These are phyloP conservation scores for Pestalotiopsis fici DNA, from an alignment of 2,329 filamentous ascomycete species.

Conservation along the genomic window DNA sequence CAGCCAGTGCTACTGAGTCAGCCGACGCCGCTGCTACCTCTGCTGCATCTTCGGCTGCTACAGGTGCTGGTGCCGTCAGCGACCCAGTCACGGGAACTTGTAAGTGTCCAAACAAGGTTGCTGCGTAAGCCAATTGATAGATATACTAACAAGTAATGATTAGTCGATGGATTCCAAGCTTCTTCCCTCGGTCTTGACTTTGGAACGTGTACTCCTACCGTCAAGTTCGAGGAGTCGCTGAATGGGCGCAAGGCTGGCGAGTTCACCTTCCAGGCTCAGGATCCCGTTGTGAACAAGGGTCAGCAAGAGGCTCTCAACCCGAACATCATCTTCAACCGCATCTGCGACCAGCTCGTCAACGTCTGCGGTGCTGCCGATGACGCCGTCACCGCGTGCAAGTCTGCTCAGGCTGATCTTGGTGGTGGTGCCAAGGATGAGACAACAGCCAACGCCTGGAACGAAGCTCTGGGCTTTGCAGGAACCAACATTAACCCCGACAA, in stretches of 20 bases:
- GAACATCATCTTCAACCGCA: constrained; percentile 72
- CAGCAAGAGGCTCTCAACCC: constrained; percentile 72
- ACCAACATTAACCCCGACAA: constrained; percentile 39
- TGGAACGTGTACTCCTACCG: constrained; percentile 55
- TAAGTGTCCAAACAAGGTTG: background rate
- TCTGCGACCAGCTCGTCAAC: constrained; percentile 69
- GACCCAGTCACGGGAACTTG: constrained; percentile 30
- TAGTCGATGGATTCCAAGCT: constrained; percentile 29
- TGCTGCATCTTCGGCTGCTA: constrained; percentile 14
- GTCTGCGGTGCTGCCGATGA: constrained; percentile 64
- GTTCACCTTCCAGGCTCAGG: constrained; percentile 69
- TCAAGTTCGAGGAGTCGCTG: constrained; percentile 60
- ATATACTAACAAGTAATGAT: background rate
- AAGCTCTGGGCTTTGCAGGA: constrained; percentile 39
- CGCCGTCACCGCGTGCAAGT: constrained; percentile 53
- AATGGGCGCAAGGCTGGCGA: constrained; percentile 57
- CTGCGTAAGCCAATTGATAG: background rate
- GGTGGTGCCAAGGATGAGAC: constrained; percentile 33
- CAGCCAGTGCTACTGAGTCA: background rate
- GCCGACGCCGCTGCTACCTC: constrained; percentile 9
- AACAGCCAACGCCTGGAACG: constrained; percentile 42
- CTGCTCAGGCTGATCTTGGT: constrained; percentile 45
- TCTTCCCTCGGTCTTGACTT: constrained; percentile 45
- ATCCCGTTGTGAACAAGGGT: constrained; percentile 59
- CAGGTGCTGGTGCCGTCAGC: constrained; percentile 29